Percentiles rank a stretch among this genome's conserved stretches.
These are phyloP conservation scores for Meyerozyma sp. DNA, from an alignment of 1,139 yeast genomes.

Conservation along the genomic window DNA sequence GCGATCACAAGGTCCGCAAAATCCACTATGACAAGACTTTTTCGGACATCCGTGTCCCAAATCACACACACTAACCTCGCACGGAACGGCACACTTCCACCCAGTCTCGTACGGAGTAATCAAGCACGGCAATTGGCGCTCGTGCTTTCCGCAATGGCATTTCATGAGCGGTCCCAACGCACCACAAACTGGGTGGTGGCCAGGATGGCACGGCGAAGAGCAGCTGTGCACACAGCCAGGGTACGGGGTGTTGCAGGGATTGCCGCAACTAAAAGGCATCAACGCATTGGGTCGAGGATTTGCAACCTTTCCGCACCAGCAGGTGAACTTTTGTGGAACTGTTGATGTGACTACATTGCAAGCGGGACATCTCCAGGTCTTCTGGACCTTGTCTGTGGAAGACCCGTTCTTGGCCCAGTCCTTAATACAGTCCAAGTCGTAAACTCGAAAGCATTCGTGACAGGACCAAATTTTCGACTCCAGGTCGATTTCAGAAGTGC, in stretches of 20 bases:
- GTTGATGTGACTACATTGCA: constrained; percentile 56
- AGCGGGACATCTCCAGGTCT: constrained; percentile 84
- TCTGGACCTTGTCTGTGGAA: constrained; percentile 44
- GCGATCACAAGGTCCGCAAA: constrained; percentile 66
- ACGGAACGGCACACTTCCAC: constrained; percentile 62
- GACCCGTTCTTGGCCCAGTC: constrained; percentile 82
- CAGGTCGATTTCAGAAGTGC: constrained; percentile 77
- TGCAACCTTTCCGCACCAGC: constrained; percentile 85
- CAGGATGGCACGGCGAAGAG: constrained; percentile 78
- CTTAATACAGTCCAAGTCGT: constrained; percentile 72
- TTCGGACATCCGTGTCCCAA: constrained; percentile 53
- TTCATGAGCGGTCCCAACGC: constrained; percentile 65
- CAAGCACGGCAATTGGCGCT: constrained; percentile 66
- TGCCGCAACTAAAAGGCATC: constrained; percentile 87
- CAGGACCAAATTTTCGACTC: constrained; percentile 72
- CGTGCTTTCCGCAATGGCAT: constrained; percentile 71
- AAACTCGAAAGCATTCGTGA: constrained; percentile 65
- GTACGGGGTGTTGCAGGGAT: constrained; percentile 58
- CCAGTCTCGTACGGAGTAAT: constrained; percentile 64
- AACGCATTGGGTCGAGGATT: constrained; percentile 60
- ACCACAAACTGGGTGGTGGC: constrained; percentile 79
- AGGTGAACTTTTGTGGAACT: constrained; percentile 60
- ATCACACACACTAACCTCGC: constrained; percentile 65
- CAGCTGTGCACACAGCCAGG: constrained; percentile 72
- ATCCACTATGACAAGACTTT: constrained; percentile 60